Conservation (phyloP, 805 yeast species). For the Candida krabiensis region DNA sequence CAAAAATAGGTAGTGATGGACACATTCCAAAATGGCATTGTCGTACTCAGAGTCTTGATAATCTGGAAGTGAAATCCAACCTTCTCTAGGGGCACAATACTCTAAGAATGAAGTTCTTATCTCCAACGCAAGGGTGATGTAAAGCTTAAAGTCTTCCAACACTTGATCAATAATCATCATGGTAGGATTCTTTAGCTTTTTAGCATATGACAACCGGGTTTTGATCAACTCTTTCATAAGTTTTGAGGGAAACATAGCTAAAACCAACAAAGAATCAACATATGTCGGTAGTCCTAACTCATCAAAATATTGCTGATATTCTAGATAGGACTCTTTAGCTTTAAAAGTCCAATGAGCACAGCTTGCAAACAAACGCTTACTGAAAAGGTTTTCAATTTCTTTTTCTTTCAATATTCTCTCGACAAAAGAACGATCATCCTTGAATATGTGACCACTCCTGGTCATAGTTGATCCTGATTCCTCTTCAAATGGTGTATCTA, state of each 20-base stretch:
- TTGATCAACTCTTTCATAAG: constrained; percentile 77
- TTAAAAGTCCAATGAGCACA: constrained; percentile 81
- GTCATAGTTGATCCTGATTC: constrained; percentile 5
- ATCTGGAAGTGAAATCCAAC: constrained; percentile 67
- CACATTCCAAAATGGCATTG: constrained; percentile 67
- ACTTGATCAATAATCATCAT: constrained; percentile 96
- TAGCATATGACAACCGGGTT: constrained; percentile 74
- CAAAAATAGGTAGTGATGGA: constrained; percentile 66
- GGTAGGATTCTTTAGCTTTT: constrained; percentile 78
- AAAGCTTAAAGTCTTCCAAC: constrained; percentile 78
- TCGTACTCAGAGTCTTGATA: constrained; percentile 64
- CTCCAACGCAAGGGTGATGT: constrained; percentile 71
- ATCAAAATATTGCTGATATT: constrained; percentile 60
- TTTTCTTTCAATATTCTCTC: constrained; percentile 81
- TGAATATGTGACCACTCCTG: constrained; percentile 39
- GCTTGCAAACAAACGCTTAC: constrained; percentile 63
- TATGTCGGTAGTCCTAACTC: constrained; percentile 74
- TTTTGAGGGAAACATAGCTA: constrained; percentile 75
- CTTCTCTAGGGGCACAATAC: constrained; percentile 57
- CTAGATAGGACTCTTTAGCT: constrained; percentile 69
- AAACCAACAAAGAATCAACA: constrained; percentile 58
- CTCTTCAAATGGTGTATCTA: constrained; percentile 7
- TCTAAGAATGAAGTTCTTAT: constrained; percentile 66
- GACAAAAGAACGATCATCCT: constrained; percentile 71
- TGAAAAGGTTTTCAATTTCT: constrained; percentile 70